Percentiles rank a stretch among this genome's conserved stretches.
Conservation (phyloP, 2,329 filamentous ascomycete genomes). For the Didymella lethalis region DNA sequence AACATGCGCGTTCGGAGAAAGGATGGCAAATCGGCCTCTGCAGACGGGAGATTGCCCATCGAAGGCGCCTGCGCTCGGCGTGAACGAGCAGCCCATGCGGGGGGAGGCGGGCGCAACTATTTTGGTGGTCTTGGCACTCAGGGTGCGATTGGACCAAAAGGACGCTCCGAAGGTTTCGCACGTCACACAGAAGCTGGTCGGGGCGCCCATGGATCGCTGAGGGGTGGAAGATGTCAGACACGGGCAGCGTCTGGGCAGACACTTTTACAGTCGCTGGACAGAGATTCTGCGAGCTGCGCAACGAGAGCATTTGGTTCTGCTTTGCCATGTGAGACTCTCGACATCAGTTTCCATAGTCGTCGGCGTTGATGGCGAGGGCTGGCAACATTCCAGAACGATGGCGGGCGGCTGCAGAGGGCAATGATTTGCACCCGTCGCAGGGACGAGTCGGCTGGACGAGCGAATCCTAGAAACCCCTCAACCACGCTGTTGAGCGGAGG, state of each 20-base stretch:
- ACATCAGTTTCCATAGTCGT: constrained; percentile 9
- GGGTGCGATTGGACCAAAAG: constrained; percentile 13
- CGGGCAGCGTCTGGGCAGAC: constrained; percentile 20
- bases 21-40: constrained; percentile 8
- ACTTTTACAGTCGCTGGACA: constrained; percentile 1
- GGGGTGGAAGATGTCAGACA: constrained; percentile 20
- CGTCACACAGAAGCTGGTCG: constrained; percentile 19
- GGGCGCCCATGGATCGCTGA: constrained; percentile 13
- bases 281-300: constrained; percentile 1
- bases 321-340: constrained; percentile 15
- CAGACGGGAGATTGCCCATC: constrained; percentile 20
- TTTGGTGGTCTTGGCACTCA: constrained; percentile 17
- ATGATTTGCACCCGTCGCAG: constrained; percentile 34
- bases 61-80: constrained; percentile 17
- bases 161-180: constrained; percentile 13
- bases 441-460: constrained; percentile 20
- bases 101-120: constrained; percentile 22
- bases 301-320: constrained; percentile 1
- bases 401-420: constrained; percentile 25
- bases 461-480: constrained; percentile 21
- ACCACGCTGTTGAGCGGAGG: constrained; percentile 5
- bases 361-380: constrained; percentile 4
- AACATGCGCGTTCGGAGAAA: neutral
- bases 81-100: constrained; percentile 23
- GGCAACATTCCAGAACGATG: constrained; percentile 35